Percentiles rank a stretch among this genome's conserved stretches.
Conservation (phyloP, 2,329 filamentous ascomycete species). For the Epichloe gansuensis region DNA sequence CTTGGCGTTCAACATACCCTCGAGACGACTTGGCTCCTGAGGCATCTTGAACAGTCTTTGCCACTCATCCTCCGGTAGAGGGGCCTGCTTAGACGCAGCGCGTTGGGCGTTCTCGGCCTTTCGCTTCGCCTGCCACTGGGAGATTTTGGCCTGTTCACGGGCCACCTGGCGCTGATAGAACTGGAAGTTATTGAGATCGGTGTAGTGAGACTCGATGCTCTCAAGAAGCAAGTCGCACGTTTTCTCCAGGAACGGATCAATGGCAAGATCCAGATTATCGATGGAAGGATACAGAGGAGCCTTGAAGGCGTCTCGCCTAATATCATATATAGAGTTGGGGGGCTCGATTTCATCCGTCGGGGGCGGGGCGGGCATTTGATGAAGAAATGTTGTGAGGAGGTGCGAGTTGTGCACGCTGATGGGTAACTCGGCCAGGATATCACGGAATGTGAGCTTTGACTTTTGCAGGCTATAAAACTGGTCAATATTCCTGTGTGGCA, state of each 20-base stretch:
- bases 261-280: slow-evolving; percentile 79
- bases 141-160: slow-evolving; percentile 92
- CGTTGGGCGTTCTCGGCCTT: slow-evolving; percentile 89
- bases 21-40: slow-evolving; percentile 80
- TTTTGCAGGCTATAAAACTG: slow-evolving; percentile 63
- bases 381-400: slow-evolving; percentile 86
- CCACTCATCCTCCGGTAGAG: slow-evolving; percentile 94
- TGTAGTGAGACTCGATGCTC: slow-evolving; percentile 95
- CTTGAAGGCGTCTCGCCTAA: slow-evolving; percentile 50
- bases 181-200: slow-evolving; percentile 98
- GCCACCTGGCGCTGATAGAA: slow-evolving; percentile 86
- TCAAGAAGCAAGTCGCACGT: slow-evolving; percentile 93
- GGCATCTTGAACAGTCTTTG: slow-evolving; percentile 96
- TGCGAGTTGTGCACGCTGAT: slow-evolving; percentile 92
- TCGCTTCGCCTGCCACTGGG: slow-evolving; percentile 91
- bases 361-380: slow-evolving; percentile 67
- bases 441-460: slow-evolving; percentile 82
- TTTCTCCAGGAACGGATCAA: slow-evolving; percentile 97
- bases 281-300: slow-evolving; percentile 73
- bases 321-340: slow-evolving; percentile 70
- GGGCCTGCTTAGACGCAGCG: slow-evolving; percentile 72
- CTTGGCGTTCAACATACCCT: slow-evolving; percentile 86
- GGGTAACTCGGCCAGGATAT: slow-evolving; percentile 84
- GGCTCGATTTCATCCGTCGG: slow-evolving; percentile 53
- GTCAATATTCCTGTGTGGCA: not conserved